Conservation (phyloP, 1,284 basidiomycete genomes). For the Boletus semigastroideus region DNA sequence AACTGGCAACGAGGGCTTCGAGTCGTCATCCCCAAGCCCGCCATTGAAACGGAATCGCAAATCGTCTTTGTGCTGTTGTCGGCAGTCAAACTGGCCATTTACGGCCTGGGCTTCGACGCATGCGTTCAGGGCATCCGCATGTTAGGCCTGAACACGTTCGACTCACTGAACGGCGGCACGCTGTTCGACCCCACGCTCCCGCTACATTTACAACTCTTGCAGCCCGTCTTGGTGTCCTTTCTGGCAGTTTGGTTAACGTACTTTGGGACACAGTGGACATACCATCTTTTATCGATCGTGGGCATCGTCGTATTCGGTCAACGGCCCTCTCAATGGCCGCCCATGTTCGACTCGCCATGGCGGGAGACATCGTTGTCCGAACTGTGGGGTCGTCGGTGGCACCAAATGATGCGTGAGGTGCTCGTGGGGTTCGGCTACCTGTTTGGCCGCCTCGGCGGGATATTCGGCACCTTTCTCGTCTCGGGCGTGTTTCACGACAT, state of each 20-base stretch:
- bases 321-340: conserved; percentile 39
- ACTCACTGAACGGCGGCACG: conserved; percentile 33
- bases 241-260: conserved; percentile 44
- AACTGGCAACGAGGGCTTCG: conserved; percentile 29
- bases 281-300: conserved; percentile 43
- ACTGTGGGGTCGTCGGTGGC: conserved; percentile 49
- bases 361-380: conserved; percentile 38
- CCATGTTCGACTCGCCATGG: conserved; percentile 42
- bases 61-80: conserved; percentile 13
- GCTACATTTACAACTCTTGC: conserved; percentile 38
- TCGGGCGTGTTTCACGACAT: conserved; percentile 59
- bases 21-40: conserved; percentile 15
- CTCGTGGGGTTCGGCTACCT: conserved; percentile 33
- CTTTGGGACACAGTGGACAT: conserved; percentile 40
- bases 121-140: conserved; percentile 13
- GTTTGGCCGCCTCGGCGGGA: conserved; percentile 45
- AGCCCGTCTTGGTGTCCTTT: conserved; percentile 36
- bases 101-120: conserved; percentile 15
- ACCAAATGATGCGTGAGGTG: conserved; percentile 38
- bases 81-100: conserved; percentile 1
- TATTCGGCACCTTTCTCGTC: conserved; percentile 54
- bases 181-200: conserved; percentile 50
- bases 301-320: conserved; percentile 40
- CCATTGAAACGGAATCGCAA: conserved; percentile 16
- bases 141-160: conserved; percentile 19